A percentile compares a stretch with the other conserved stretches of the same genome.
Conservation (phyloP, 2,329 filamentous ascomycete genomes). For the Stemphylium beticola region DNA sequence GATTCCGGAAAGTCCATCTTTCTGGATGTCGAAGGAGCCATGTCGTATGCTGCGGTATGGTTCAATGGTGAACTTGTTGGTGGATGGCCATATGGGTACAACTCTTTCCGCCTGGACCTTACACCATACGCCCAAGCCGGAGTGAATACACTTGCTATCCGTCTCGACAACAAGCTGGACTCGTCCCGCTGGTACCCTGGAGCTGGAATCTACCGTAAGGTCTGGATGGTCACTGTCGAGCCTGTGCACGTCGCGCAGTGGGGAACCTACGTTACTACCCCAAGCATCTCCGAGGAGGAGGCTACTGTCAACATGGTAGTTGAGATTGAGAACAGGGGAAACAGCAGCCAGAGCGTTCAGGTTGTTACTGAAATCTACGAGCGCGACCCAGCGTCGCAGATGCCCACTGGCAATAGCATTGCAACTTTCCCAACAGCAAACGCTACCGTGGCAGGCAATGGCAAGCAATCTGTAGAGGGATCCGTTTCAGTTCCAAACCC, state of each 20-base stretch:
- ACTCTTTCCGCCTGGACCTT: constrained; percentile 59
- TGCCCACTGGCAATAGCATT: constrained; percentile 30
- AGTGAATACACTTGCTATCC: constrained; percentile 57
- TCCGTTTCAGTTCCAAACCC: constrained; percentile 50
- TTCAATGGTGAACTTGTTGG: constrained; percentile 59
- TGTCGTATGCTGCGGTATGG: constrained; percentile 61
- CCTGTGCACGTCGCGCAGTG: constrained; percentile 56
- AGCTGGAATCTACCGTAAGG: constrained; percentile 60
- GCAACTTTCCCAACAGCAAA: constrained; percentile 45
- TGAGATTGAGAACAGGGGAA: constrained; percentile 55
- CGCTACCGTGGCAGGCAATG: constrained; percentile 39
- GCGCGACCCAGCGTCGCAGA: constrained; percentile 43
- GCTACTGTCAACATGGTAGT: constrained; percentile 56
- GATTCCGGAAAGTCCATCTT: constrained; percentile 52
- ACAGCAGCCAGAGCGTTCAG: constrained; percentile 42
- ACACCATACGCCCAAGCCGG: constrained; percentile 50
- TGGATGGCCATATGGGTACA: constrained; percentile 61
- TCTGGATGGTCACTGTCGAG: constrained; percentile 60
- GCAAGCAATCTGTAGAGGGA: constrained; percentile 43
- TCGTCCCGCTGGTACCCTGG: constrained; percentile 63
- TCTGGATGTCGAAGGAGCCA: constrained; percentile 59
- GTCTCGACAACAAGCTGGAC: constrained; percentile 58
- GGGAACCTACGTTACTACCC: constrained; percentile 58
- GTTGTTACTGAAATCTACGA: constrained; percentile 52
- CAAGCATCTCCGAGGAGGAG: constrained; percentile 52